phyloP scores from a whole-genome alignment of 225 moss, liverwort and hornwort genomes.

The Bryoerythrophyllum caledonicum region DNA sequence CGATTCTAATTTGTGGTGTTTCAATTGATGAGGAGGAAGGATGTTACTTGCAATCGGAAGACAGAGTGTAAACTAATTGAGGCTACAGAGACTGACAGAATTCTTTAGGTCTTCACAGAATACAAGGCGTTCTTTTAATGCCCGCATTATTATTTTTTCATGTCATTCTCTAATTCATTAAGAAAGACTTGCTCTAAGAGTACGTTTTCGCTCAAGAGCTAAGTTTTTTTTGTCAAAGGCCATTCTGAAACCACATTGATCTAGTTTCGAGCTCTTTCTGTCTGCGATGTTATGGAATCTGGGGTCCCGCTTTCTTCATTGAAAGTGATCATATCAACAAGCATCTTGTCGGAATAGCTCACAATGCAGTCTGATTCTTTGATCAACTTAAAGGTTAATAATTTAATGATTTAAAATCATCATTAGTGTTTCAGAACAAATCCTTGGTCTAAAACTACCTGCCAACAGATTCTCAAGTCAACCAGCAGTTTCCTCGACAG shows the following conservation, averaged over 20 bases:
- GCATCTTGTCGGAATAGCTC: too few relatives aligned
- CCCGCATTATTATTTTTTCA: neutral
- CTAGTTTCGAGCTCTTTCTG: neutral
- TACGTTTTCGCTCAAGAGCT: neutral
- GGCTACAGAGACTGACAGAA: neutral
- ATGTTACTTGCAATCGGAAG: neutral
- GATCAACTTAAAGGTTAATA: too few relatives aligned
- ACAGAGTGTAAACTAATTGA: neutral
- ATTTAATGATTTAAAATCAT: neutral
- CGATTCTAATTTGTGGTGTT: constrained; percentile 14
- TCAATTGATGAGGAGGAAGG: neutral
- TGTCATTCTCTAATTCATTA: neutral
- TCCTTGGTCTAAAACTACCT: too few relatives aligned
- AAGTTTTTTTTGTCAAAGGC: too few relatives aligned
- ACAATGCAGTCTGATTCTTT: neutral
- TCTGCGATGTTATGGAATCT: neutral
- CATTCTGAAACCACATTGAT: neutral
- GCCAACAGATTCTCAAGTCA: too few relatives aligned
- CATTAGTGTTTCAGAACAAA: neutral
- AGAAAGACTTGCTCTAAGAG: neutral
- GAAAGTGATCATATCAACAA: neutral
- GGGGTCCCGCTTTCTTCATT: neutral
- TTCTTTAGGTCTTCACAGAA: neutral
- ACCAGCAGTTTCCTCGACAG: neutral
- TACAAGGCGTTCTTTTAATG: neutral